Conservation (phyloP, 2,329 filamentous ascomycete species). For the Venturiaceae sp. region DNA sequence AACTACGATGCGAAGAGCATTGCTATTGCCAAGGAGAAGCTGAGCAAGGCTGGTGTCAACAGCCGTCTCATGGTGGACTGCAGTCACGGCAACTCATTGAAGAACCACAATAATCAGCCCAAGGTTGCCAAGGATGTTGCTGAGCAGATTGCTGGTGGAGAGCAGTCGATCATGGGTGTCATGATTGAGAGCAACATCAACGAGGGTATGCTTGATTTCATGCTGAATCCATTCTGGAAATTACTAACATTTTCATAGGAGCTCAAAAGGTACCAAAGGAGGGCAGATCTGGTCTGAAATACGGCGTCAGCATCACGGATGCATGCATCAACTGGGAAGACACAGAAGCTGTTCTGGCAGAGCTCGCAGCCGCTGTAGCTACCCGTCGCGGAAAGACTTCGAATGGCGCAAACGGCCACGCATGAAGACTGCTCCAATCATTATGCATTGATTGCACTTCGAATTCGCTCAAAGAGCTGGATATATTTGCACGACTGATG, state of each 20-base stretch:
- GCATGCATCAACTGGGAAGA: slow-evolving; percentile 94
- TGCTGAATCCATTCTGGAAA: background rate
- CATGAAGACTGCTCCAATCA: too few relatives aligned
- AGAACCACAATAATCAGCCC: slow-evolving; percentile 96
- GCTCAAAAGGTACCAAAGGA: slow-evolving; percentile 86
- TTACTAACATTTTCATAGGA: slow-evolving; percentile 35
- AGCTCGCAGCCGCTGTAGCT: slow-evolving; percentile 70
- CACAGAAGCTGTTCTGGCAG: slow-evolving; percentile 68
- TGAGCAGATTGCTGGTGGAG: slow-evolving; percentile 75
- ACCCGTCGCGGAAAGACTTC: slow-evolving; percentile 47
- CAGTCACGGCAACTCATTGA: slow-evolving; percentile 90
- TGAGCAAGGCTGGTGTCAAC: slow-evolving; percentile 63
- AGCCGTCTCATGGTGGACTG: slow-evolving; percentile 94
- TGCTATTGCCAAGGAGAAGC: slow-evolving; percentile 67
- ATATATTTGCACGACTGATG: background rate
- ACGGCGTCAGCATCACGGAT: slow-evolving; percentile 95
- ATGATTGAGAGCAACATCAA: slow-evolving; percentile 99
- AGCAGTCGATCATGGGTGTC: slow-evolving; percentile 84
- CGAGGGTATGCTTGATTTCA: slow-evolving; percentile 53
- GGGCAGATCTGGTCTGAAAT: slow-evolving; percentile 75
- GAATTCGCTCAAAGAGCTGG: too few relatives aligned
- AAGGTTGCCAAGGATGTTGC: slow-evolving; percentile 78
- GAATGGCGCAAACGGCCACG: background rate
- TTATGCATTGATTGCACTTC: too few relatives aligned
- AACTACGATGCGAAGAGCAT: slow-evolving; percentile 89